Evolutionary conservation across 2,329 filamentous ascomycete species (phyloP), one percentile per base, ranked within the genome.

Genomic region (Xylariaceae sp.): DNA sequence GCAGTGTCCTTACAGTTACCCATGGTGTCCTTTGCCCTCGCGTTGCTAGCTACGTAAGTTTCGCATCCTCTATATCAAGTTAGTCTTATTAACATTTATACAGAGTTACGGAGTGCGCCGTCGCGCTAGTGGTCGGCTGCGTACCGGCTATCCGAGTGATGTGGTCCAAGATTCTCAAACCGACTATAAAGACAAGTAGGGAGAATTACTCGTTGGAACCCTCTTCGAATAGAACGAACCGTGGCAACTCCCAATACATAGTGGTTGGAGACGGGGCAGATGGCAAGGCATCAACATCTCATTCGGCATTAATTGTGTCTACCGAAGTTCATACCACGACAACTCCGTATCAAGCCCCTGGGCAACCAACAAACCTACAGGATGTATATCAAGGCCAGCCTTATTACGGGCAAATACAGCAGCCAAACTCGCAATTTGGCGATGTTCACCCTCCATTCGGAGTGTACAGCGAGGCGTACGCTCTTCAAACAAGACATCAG

Each of bases 81-180:
- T 10, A 2, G 6, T 10, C 21, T 8, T 18, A 33, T n/a, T 49
- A 20, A 50, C 6, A 2, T 2, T 8, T 21, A 6, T 4, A 2
- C 9, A 60, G 57, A 8, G 48, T 51, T 9, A 53, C 52, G 3
- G 58, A 60, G 20, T 56, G 55, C 18, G 36, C 55, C 27, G 46
- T 60, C 18, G 58, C 58, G 3, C 30, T 60, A 5, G 58, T 60
- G 18, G 58, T 60, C 2, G 58, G 58, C 32, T 60, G 58, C 41
- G 55, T 58, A 9, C 58, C 58, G 0, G 52, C 58, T 1, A 29
- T 59, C 1, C 53, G 57, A 2, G 53, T 59, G 6, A 41, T 59
- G 3, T 59, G 57, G 57, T 59, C 53, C n/a, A 59, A 57, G 23
- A 40, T 57, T 32, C 50, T 59, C 2, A 51, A 52, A 6, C 53